Conservation (phyloP, 495 filamentous ascomycete species). For the Talaromyces borbonicus region DNA sequence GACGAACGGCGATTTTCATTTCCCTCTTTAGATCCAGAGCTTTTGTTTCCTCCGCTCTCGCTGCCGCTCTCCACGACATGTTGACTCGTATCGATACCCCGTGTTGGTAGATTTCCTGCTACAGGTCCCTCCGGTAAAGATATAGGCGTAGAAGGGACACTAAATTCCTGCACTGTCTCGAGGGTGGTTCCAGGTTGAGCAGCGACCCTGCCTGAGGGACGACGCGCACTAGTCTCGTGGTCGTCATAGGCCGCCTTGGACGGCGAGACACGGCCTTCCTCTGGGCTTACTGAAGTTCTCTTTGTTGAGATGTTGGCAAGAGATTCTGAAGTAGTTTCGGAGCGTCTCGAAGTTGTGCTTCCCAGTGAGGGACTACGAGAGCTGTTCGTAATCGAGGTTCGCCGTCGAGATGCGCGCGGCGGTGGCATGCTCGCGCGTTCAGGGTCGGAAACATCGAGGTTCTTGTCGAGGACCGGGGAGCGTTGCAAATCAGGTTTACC, state of each 20-base stretch:
- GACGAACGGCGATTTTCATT: conserved; percentile 23
- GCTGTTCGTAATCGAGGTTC: conserved; percentile 6
- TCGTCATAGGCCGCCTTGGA: conserved; percentile 16
- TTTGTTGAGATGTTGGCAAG: conserved; percentile 37
- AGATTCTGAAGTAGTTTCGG: conserved; percentile 26
- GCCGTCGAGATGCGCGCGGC: conserved; percentile 6
- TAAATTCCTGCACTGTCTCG: conserved; percentile 90
- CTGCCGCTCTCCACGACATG: conserved; percentile 37
- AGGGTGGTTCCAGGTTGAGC: conserved; percentile 60
- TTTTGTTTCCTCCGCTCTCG: conserved; percentile 40
- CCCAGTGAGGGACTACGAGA: conserved; percentile 39
- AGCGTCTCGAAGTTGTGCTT: conserved; percentile 18
- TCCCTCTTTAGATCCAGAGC: conserved; percentile 29
- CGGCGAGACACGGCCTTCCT: conserved; percentile 19
- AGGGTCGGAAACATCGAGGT: conserved; percentile 48
- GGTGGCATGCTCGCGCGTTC: conserved; percentile 51
- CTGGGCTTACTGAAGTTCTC: conserved; percentile 17
- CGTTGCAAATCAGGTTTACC: conserved; percentile 49
- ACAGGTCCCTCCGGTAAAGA: conserved; percentile 31
- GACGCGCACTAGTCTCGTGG: conserved; percentile 22
- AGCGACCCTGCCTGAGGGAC: conserved; percentile 45
- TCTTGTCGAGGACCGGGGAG: conserved; percentile 42
- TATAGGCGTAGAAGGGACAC: conserved; percentile 65
- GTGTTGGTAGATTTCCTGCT: conserved; percentile 31
- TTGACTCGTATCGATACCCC: conserved; percentile 14